Base-by-base conservation (phyloP, 225 moss, liverwort and hornwort species). In the Straminergon stramineum region DNA sequence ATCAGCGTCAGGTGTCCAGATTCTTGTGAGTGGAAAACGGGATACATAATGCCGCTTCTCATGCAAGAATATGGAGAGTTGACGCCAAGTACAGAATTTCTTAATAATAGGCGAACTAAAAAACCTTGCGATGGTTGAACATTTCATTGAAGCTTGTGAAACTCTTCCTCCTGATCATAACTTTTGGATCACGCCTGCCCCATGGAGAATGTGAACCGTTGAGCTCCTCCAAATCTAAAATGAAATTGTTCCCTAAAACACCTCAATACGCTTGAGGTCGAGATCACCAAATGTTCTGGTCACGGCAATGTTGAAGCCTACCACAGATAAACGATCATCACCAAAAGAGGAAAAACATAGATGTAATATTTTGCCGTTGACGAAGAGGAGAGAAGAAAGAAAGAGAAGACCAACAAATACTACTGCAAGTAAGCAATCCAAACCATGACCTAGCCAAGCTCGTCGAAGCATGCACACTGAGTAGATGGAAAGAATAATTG, bases 161-260 rank as follows among this genome's bases (percentile, higher is more conserved):
- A 80, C 79, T 85, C 85, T 84, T 62, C 79, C 57, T 68, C 73
- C 74, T 68, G 66, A 87, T 71, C 61, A 85, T 68, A 85, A 64
- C 92, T 79, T 89, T 90, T 89, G 77, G 83, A 79, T 85, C 86
- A 84, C 88, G 76, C 85, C 75, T 89, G 89, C 81, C 91, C 88
- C 51, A 84, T 84, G 87, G 64, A 90, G 92, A 87, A 78, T 85
- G 90, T 85, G 82, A 92, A 92, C 90, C 85, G 91, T 92, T 88
- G 91, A 90, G 90, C 84, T 91, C 88, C 89, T 85, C 87, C 88
- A 91, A 67, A 93, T 93, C 93, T 91, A 79, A 85, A 74, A 71
- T 81, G 81, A 89, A 57, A 81, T 88, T 79, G 52, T 70, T 79
- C 63, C 60, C 75, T 74, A 24, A 35, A 74, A 89, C 76, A 85